phyloP scores from a whole-genome alignment of 140 eudicot species.

The Stevia rebaudiana region DNA sequence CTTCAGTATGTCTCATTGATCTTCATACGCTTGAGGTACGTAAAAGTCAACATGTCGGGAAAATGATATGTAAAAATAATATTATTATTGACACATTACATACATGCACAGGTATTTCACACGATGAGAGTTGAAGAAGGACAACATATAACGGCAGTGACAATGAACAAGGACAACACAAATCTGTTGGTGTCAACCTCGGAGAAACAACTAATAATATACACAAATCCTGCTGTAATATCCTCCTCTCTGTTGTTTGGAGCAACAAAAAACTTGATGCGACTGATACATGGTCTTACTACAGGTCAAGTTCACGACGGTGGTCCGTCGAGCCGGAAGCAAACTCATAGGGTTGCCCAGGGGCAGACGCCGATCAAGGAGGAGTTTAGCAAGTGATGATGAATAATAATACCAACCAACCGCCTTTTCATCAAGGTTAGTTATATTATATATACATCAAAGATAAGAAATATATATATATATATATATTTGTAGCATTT shows the following conservation, averaged over 20 bases:
- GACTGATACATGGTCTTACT: no score
- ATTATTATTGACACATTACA: background rate
- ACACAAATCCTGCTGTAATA: slow-evolving; percentile 89
- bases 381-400: slow-evolving; percentile 38
- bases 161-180: slow-evolving; percentile 81
- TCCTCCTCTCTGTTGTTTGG: no score
- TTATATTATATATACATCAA: no score
- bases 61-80: background rate
- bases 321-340: slow-evolving; percentile 36
- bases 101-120: slow-evolving; percentile 53
- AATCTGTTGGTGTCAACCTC: slow-evolving; percentile 87
- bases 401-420: no score
- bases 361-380: slow-evolving; percentile 33
- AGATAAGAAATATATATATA: no score
- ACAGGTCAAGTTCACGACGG: slow-evolving; percentile 37
- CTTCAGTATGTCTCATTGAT: slow-evolving; percentile 80
- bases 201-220: slow-evolving; percentile 68
- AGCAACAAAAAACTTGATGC: no score
- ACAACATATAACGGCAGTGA: slow-evolving; percentile 66
- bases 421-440: no score
- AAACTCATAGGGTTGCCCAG: slow-evolving; percentile 33
- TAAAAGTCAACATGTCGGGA: no score
- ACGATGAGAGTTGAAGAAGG: slow-evolving; percentile 53
- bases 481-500: no score
- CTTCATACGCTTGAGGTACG: slow-evolving; percentile 67